phyloP scores from a whole-genome alignment of 202 grass and related monocot genomes.

The Elaeis oleifera region DNA sequence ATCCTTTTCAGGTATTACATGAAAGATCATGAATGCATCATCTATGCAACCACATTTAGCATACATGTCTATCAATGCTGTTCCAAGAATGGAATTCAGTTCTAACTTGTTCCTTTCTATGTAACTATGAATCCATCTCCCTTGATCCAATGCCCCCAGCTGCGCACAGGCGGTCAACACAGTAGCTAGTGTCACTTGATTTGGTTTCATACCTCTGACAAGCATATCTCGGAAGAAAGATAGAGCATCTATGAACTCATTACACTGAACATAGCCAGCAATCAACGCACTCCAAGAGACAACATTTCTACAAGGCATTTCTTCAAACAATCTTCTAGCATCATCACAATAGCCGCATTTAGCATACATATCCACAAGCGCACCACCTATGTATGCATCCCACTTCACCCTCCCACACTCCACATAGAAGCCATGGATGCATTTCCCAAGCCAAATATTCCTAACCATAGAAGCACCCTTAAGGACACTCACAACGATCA shows the following conservation, averaged over 20 bases:
- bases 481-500: conserved; percentile 13
- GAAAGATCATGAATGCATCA: conserved; percentile 4
- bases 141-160: conserved; percentile 16
- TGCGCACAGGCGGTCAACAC: conserved; percentile 8
- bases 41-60: conserved; percentile 17
- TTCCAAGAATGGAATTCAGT: conserved; percentile 1
- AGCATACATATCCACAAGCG: conserved; percentile 19
- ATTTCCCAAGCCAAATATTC: conserved; percentile 14
- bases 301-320: conserved; percentile 22
- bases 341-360: conserved; percentile 10
- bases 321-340: conserved; percentile 11
- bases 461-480: conserved; percentile 5
- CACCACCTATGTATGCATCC: conserved; percentile 15
- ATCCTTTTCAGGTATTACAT: neutral
- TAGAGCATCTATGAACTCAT: neutral
- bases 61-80: conserved; percentile 19
- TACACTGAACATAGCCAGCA: conserved; percentile 6
- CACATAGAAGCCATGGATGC: conserved; percentile 24
- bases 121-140: conserved; percentile 16
- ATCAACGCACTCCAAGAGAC: conserved; percentile 22
- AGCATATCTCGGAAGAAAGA: conserved; percentile 12
- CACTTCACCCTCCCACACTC: conserved; percentile 15
- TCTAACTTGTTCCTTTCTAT: conserved; percentile 1
- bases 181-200: conserved; percentile 1
- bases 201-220: neutral